A percentile compares a stretch with the other conserved stretches of the same genome.
Evolutionary conservation across 2,329 filamentous ascomycete genomes (phyloP).

Genomic region (Madurella mycetomatis): DNA sequence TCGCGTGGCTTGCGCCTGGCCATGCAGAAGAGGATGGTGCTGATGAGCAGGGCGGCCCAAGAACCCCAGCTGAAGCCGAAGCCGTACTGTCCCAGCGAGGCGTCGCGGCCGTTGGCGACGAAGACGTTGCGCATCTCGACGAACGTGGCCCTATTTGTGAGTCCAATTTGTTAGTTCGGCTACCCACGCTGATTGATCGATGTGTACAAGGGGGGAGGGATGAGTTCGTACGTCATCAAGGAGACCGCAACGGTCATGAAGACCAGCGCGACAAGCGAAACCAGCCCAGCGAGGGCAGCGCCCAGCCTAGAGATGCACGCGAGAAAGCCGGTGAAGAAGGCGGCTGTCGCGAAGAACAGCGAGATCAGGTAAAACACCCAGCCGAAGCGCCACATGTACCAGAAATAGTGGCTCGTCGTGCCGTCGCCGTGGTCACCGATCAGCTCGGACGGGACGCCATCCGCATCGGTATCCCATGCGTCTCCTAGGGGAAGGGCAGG

Average conservation of each 20-base stretch:
- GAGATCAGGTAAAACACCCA: slow-evolving; percentile 88
- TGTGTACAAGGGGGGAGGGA: not conserved
- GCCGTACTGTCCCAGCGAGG: slow-evolving; percentile 61
- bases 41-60: slow-evolving; percentile 61
- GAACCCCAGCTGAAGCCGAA: slow-evolving; percentile 77
- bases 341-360: slow-evolving; percentile 68
- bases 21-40: slow-evolving; percentile 63
- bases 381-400: slow-evolving; percentile 83
- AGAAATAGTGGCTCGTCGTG: slow-evolving; percentile 61
- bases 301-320: slow-evolving; percentile 69
- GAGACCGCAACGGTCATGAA: slow-evolving; percentile 63
- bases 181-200: slow-evolving; percentile 20
- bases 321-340: slow-evolving; percentile 64
- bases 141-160: slow-evolving; percentile 48
- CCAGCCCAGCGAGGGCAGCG: slow-evolving; percentile 59
- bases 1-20: slow-evolving; percentile 43
- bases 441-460: slow-evolving; percentile 42
- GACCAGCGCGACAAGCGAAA: slow-evolving; percentile 58
- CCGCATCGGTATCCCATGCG: slow-evolving; percentile 54
- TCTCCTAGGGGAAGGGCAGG: slow-evolving; percentile 68
- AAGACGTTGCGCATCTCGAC: slow-evolving; percentile 68
- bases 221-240: slow-evolving; percentile 65
- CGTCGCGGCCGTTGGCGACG: slow-evolving; percentile 47
- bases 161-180: slow-evolving; percentile 12
- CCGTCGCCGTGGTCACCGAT: slow-evolving; percentile 48